phyloP scores from a whole-genome alignment of 1,284 basidiomycete species.

The Pseudomicrostroma phylloplanum region DNA sequence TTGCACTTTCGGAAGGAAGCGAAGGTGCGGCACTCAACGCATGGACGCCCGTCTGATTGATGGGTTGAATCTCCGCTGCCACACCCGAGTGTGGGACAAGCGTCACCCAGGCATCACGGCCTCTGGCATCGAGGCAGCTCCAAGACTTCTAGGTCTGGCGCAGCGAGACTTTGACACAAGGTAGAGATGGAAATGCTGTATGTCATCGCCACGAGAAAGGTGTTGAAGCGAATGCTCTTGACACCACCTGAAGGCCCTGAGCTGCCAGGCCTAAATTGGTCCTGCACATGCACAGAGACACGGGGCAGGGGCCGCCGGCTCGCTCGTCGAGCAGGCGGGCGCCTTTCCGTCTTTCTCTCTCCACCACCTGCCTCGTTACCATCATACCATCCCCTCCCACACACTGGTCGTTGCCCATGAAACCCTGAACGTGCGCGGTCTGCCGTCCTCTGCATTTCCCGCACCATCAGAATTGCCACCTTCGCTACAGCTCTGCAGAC shows the following conservation, averaged over 20 bases:
- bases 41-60: too few species aligned
- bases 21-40: too few species aligned
- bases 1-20: not conserved
- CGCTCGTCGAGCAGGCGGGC: not conserved
- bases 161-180: not conserved
- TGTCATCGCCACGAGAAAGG: not conserved
- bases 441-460: not conserved
- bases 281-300: too few species aligned
- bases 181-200: not conserved
- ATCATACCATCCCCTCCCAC: not conserved
- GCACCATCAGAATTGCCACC: too few species aligned
- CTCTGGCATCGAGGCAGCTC: not conserved
- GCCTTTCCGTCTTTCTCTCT: too few species aligned
- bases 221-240: not conserved
- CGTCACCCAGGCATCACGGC: not conserved
- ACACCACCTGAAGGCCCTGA: not conserved
- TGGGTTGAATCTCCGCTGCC: too few species aligned
- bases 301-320: not conserved
- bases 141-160: not conserved
- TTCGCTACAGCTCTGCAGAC: too few species aligned
- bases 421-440: not conserved
- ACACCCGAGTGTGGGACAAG: too few species aligned
- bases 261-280: not conserved
- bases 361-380: too few species aligned
- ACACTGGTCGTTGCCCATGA: not conserved